phyloP scores from a whole-genome alignment of 257 asterid species.

The Gentiana macrophylla region DNA sequence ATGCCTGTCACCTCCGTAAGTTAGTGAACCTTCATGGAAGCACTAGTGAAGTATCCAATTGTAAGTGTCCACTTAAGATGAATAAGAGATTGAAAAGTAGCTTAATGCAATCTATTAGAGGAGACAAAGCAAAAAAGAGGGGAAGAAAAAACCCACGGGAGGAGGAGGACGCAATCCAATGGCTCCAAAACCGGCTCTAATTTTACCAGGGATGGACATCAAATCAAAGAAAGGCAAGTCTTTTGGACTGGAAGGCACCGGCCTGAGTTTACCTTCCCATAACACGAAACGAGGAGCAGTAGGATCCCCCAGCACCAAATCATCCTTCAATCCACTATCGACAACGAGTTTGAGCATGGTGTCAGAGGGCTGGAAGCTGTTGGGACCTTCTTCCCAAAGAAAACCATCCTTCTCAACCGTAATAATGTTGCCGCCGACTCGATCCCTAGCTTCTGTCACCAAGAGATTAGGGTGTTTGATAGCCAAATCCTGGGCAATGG shows the following conservation, averaged over 20 bases:
- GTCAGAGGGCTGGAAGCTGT: constrained; percentile 97
- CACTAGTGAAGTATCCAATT: not conserved
- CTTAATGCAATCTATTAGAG: not conserved
- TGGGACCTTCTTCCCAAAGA: constrained; percentile 99
- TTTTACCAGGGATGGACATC: constrained; percentile 76
- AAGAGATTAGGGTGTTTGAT: constrained; percentile 49
- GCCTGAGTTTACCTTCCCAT: constrained; percentile 89
- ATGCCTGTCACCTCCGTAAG: constrained; percentile 69
- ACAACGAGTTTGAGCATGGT: constrained; percentile 76
- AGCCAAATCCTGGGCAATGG: constrained; percentile 72
- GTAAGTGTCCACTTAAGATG: too few species aligned
- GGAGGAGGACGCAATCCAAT: constrained; percentile 84
- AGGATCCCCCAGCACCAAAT: constrained; percentile 87
- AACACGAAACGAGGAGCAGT: constrained; percentile 85
- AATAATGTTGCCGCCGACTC: constrained; percentile 89
- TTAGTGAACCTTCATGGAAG: constrained; percentile 12
- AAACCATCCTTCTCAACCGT: constrained; percentile 78
- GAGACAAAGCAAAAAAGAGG: not conserved
- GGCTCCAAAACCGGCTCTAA: constrained; percentile 97
- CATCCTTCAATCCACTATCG: constrained; percentile 82
- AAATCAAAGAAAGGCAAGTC: constrained; percentile 86
- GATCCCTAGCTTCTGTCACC: constrained; percentile 85
- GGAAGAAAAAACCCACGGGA: constrained; percentile 53
- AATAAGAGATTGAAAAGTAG: too few species aligned
- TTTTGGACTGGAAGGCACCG: constrained; percentile 60